These are phyloP conservation scores for Castanea sativa DNA, from an alignment of 306 rosid species.

Conservation along the genomic window DNA sequence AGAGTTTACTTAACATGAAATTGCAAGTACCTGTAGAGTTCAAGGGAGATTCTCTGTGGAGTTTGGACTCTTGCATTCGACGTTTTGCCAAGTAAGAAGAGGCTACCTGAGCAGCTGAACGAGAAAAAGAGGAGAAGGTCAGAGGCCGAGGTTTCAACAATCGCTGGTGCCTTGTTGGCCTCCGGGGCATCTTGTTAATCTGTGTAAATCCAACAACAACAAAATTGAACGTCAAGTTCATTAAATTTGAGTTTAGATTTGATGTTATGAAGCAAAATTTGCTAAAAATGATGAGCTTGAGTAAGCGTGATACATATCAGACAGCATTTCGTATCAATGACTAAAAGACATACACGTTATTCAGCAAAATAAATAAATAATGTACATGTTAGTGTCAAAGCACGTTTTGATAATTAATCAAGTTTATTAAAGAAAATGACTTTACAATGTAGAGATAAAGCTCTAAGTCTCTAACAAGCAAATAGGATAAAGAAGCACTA, in stretches of 20 bases:
- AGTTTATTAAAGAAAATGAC: not conserved
- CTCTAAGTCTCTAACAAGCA: too few species aligned
- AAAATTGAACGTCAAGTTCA: not conserved
- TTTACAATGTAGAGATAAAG: too few species aligned
- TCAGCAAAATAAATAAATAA: not conserved
- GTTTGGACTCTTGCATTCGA: conserved; percentile 14
- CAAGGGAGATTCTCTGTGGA: conserved; percentile 20
- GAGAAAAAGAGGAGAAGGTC: conserved; percentile 65
- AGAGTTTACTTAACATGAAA: not conserved
- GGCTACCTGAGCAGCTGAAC: conserved; percentile 41
- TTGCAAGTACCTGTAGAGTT: conserved; percentile 22
- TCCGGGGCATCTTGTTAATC: conserved; percentile 45
- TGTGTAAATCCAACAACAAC: not conserved
- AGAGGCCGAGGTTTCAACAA: conserved; percentile 39
- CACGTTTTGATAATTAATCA: not conserved
- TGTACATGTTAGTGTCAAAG: too few species aligned
- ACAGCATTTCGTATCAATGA: not conserved
- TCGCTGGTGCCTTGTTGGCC: conserved; percentile 32
- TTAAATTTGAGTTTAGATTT: not conserved
- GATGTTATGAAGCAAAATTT: not conserved
- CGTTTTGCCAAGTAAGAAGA: conserved; percentile 18
- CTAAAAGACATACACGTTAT: not conserved
- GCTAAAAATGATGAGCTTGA: not conserved
- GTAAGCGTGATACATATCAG: not conserved
- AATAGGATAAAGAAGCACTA: too few species aligned